Percentiles rank a stretch among this genome's conserved stretches.
Conservation (phyloP, 2,329 filamentous ascomycete genomes). For the Dendrostoma leiphaemia region DNA sequence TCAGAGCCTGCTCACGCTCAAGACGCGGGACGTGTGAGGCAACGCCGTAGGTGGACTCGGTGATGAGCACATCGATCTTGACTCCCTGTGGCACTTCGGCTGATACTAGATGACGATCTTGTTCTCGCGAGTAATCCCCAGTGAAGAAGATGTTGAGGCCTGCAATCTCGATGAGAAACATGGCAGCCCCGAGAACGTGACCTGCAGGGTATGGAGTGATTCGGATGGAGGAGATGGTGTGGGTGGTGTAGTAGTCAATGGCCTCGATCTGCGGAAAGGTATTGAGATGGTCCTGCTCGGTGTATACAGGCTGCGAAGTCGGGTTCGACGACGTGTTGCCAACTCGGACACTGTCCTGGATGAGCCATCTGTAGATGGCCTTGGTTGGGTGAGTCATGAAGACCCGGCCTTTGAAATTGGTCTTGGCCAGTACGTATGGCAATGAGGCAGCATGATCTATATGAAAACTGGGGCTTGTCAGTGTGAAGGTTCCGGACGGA, state of each 20-base stretch:
- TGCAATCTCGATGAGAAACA: conserved; percentile 97
- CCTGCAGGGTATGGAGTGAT: conserved; percentile 97
- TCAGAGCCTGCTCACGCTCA: conserved; percentile 87
- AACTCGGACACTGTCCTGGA: conserved; percentile 93
- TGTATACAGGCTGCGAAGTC: conserved; percentile 78
- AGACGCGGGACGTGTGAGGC: conserved; percentile 87
- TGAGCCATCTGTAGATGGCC: conserved; percentile 99
- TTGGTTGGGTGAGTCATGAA: conserved; percentile 99
- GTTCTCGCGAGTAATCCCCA: conserved; percentile 93
- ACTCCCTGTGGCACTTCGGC: conserved; percentile 85
- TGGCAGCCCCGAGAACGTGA: conserved; percentile 95
- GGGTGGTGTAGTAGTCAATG: conserved; percentile 97
- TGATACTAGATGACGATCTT: conserved; percentile 92
- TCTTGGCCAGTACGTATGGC: conserved; percentile 95
- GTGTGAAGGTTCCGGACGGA: conserved; percentile 17
- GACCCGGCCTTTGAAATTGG: conserved; percentile 92
- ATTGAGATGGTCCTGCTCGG: conserved; percentile 89
- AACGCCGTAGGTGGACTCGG: conserved; percentile 95
- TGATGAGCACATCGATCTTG: conserved; percentile 95
- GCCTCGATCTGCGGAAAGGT: conserved; percentile 95
- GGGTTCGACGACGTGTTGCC: conserved; percentile 66
- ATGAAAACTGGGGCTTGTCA: conserved; percentile 71
- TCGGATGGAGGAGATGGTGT: conserved; percentile 92
- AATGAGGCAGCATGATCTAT: conserved; percentile 98
- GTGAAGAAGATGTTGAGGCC: conserved; percentile 97